Percentiles rank a stretch among this genome's conserved stretches.
Conservation (phyloP, 805 yeast species). For the Saccharomycopsis fermentans region DNA sequence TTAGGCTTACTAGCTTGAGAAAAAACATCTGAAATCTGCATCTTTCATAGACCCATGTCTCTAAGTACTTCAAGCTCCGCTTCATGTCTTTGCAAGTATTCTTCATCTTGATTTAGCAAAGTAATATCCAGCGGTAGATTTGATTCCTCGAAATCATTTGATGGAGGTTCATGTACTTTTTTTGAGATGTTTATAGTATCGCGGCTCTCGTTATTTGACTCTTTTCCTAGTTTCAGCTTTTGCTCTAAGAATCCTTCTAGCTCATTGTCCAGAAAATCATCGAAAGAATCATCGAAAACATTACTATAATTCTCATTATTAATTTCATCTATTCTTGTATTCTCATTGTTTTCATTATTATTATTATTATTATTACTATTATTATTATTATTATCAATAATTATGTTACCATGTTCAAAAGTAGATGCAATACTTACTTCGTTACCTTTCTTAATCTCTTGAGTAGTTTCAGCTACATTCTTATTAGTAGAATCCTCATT, state of each 20-base stretch:
- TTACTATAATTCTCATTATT: background rate
- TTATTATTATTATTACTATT: background rate
- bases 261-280: conserved; percentile 1
- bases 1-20: background rate
- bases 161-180: conserved; percentile 5
- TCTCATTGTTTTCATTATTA: background rate
- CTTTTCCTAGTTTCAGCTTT: background rate
- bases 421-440: background rate
- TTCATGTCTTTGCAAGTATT: conserved; percentile 22
- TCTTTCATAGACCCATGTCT: conserved; percentile 35
- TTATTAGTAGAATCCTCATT: conserved; percentile 15
- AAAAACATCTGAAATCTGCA: background rate
- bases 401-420: background rate
- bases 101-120: conserved; percentile 1
- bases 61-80: conserved; percentile 37
- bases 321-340: background rate
- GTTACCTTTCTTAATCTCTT: no score
- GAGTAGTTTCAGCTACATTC: background rate
- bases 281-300: conserved; percentile 4
- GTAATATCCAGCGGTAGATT: background rate
- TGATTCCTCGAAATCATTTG: background rate
- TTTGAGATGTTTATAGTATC: background rate
- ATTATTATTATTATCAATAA: background rate
- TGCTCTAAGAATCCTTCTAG: background rate
- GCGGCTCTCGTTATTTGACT: conserved; percentile 1